These are phyloP conservation scores for Westerdykella sp. DNA, from an alignment of 2,329 filamentous ascomycete genomes.

Conservation along the genomic window DNA sequence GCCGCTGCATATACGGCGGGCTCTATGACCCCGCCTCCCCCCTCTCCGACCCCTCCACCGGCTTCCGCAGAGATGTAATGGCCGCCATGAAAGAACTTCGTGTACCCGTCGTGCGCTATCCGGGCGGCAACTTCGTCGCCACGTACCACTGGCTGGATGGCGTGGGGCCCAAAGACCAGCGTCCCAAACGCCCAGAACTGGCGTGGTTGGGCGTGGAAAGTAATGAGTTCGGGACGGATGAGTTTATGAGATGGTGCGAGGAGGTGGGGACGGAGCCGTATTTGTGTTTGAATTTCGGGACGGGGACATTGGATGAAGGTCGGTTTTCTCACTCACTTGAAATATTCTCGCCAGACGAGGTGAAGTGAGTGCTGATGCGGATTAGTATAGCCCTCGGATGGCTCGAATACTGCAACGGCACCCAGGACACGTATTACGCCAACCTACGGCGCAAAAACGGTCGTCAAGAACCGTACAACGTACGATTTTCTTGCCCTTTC, in stretches of 20 bases:
- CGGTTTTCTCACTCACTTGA: constrained; percentile 2
- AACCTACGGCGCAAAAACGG: constrained; percentile 73
- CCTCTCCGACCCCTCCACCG: constrained; percentile 64
- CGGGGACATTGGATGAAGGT: constrained; percentile 54
- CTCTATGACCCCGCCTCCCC: constrained; percentile 73
- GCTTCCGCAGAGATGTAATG: constrained; percentile 75
- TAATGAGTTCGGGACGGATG: constrained; percentile 78
- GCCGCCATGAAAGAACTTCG: constrained; percentile 66
- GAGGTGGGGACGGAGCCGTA: constrained; percentile 70
- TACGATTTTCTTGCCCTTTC: constrained; percentile 14
- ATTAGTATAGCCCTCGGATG: constrained; percentile 55
- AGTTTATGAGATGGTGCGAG: constrained; percentile 78
- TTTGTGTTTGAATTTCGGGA: constrained; percentile 74
- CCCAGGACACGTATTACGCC: constrained; percentile 71
- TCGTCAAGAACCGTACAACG: constrained; percentile 67
- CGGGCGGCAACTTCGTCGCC: constrained; percentile 77
- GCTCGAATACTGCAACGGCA: constrained; percentile 82
- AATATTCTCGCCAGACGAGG: constrained; percentile 60
- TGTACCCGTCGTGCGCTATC: constrained; percentile 72
- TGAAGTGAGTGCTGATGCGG: constrained; percentile 47
- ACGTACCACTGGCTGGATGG: constrained; percentile 85
- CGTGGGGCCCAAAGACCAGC: constrained; percentile 63
- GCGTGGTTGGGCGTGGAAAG: constrained; percentile 73
- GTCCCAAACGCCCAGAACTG: constrained; percentile 64
- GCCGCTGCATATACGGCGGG: constrained; percentile 79